A percentile compares a stretch with the other conserved stretches of the same genome.
phyloP scores from a whole-genome alignment of 2,329 filamentous ascomycete genomes.

The Acarospora socialis region DNA sequence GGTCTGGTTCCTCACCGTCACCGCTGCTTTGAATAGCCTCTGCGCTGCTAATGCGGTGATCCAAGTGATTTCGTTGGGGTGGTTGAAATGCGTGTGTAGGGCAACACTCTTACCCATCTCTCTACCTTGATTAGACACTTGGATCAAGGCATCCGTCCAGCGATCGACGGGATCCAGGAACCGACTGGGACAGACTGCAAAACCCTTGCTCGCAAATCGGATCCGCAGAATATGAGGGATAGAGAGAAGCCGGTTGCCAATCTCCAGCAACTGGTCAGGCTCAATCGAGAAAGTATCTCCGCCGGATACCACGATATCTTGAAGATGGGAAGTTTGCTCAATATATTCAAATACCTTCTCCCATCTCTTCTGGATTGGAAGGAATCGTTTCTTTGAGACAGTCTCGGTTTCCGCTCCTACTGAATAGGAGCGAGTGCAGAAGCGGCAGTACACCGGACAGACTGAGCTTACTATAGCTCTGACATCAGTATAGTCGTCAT shows the following conservation, averaged over 20 bases:
- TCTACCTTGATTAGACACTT: conserved; percentile 29
- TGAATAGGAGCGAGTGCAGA: conserved; percentile 47
- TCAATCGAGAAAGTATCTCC: conserved; percentile 47
- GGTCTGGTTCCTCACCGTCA: conserved; percentile 46
- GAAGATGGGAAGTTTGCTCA: conserved; percentile 32
- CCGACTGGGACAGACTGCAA: conserved; percentile 44
- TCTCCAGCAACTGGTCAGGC: conserved; percentile 36
- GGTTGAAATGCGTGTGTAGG: conserved; percentile 52
- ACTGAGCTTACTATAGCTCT: conserved; percentile 37
- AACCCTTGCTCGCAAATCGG: conserved; percentile 47
- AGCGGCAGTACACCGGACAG: conserved; percentile 49
- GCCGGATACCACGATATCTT: conserved; percentile 49
- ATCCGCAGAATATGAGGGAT: conserved; percentile 46
- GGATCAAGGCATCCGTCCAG: conserved; percentile 43
- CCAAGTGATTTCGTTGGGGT: conserved; percentile 49
- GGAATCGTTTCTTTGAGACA: conserved; percentile 33
- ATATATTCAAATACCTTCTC: conserved; percentile 45
- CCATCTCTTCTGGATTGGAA: conserved; percentile 33
- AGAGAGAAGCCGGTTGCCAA: conserved; percentile 41
- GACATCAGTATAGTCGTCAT: conserved; percentile 1
- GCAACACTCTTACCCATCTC: conserved; percentile 44
- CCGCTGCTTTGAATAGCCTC: conserved; percentile 35
- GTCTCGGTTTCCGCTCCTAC: conserved; percentile 42
- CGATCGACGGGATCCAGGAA: conserved; percentile 38
- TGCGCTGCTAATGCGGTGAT: conserved; percentile 38